Evolutionary conservation across 73 alveolate species (phyloP), one percentile per base, ranked within the genome.

Genomic region (Uronychia binucleata): DNA sequence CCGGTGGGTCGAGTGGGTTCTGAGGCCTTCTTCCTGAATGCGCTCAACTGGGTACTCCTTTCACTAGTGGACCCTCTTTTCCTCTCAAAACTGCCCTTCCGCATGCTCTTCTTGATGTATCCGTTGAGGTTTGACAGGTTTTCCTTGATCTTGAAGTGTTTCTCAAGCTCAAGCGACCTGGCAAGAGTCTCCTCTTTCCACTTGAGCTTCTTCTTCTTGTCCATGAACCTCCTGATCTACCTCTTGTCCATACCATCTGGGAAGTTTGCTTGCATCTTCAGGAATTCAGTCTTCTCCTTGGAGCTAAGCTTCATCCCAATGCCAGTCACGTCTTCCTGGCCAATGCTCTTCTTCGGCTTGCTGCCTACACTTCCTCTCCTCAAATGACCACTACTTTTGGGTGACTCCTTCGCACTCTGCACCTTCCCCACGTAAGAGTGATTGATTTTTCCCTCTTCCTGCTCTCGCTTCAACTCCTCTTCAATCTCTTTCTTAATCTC

Each of bases 391-490:
- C 25, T 60, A 74, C 80, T 34, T 83, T 31, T 83, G 34, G 58
- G 76, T 19, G 78, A 75, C 0, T 26, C 76, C 84, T 34, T 83
- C 33, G n/a, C n/a, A n/a, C n/a, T n/a, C n/a, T n/a, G n/a, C n/a
- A n/a, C n/a, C n/a, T n/a, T n/a, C n/a, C n/a, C n/a, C n/a, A n/a
- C n/a, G n/a, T n/a, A n/a, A 26, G 74, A 30, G 26, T 75, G 83
- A 14, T 82, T 83, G 58, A 74, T 83, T 79, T 88, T 88, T 0
- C 88, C 83, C 30, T 31, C 79, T 77, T 76, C 34, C 1, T 57
- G 57, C 58, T 88, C 94, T 59, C 79, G 58, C 57, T 82, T 88
- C 26, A 88, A 77, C 60, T 88, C 94, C 26, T 86, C 91, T 31
- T 77, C 88, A 28, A 82, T 75, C 59, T 83, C 85, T 31, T 78